Conservation (phyloP, 352 stramenopile species). For the Globisporangium barbulae region DNA sequence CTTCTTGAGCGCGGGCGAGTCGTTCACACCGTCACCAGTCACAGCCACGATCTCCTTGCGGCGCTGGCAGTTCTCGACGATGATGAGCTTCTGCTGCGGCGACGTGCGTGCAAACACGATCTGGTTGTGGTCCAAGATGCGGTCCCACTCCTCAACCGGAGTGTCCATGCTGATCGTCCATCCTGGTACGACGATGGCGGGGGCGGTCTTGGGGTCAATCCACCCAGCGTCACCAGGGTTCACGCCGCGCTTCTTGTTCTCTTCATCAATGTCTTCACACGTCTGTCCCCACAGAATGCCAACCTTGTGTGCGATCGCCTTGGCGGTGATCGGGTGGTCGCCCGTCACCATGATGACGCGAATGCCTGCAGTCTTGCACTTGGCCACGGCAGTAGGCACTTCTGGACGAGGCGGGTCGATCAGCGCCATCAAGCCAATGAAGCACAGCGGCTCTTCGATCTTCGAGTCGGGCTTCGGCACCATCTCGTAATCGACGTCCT, state of each 20-base stretch:
- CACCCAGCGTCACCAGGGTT: conserved; percentile 63
- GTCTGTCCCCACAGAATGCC: conserved; percentile 90
- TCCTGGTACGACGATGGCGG: conserved; percentile 83
- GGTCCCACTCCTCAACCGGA: conserved; percentile 80
- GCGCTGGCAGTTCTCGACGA: conserved; percentile 91
- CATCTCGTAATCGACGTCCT: conserved; percentile 75
- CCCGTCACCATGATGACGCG: conserved; percentile 94
- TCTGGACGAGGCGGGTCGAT: conserved; percentile 93
- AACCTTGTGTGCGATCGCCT: conserved; percentile 92
- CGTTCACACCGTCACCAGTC: conserved; percentile 98
- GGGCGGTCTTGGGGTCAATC: conserved; percentile 62
- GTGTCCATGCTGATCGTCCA: conserved; percentile 81
- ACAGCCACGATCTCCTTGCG: conserved; percentile 90
- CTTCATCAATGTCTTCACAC: conserved; percentile 77
- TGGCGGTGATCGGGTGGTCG: conserved; percentile 90
- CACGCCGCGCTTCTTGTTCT: conserved; percentile 62
- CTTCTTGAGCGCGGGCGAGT: conserved; percentile 95
- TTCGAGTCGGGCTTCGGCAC: conserved; percentile 63
- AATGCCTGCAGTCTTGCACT: conserved; percentile 92
- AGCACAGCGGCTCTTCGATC: conserved; percentile 79
- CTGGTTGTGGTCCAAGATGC: conserved; percentile 79
- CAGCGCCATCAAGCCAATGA: conserved; percentile 94
- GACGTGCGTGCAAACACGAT: conserved; percentile 96
- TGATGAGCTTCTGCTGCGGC: conserved; percentile 94
- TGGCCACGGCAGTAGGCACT: conserved; percentile 84